Base-by-base conservation (phyloP, 2,329 filamentous ascomycete species). In the Penicillium glabrum region DNA sequence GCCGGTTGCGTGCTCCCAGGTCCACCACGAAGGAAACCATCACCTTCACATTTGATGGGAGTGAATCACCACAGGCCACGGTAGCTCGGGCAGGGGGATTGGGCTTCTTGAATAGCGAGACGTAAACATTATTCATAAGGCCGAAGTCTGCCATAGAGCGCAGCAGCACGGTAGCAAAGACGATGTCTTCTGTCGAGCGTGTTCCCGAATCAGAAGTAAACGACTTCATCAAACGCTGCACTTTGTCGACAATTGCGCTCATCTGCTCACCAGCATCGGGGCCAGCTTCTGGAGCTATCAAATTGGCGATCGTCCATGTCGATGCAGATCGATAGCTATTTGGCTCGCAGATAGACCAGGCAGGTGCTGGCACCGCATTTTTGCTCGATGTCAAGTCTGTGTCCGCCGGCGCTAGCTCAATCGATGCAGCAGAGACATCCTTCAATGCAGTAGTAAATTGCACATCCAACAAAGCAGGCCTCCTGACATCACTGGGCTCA, bases 71-170 rank as follows among this genome's bases (percentile, higher is more conserved):
- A 60, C 89, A 89, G 0, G 91, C 88, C 48, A 98, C 84, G 5
- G 92, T 96, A 49, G 96, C 89, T 49, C 95, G 80, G 0, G 93
- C 86, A 0, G 95, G 91, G 0, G 95, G 95, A 62, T 93, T 96
- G 0, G 93, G 89, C 48, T 83, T 80, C 21, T 77, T 77, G 74
- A 98, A 98, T 43, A 92, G 82, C 9, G 82, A 79, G 5, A 85
- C 86, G 73, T 98, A 99, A 60, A 89, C 77, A 26, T 79, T 73
- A 74, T 98, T 98, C 64, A 96, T 79, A 16, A 78, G 67, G 0
- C 85, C 79, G 72, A 98, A 99, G 74, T 92, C 86, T 21, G 83
- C 72, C 89, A 98, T 97, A 55, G 82, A 82, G 51, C 89, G 86
- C 33, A 99, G 83, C 48, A 96, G 77, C 51, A 98, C 79, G 1